Evolutionary conservation across 2,329 filamentous ascomycete species (phyloP), one percentile per base, ranked within the genome.

Genomic region (Magnaporthiopsis poae): DNA sequence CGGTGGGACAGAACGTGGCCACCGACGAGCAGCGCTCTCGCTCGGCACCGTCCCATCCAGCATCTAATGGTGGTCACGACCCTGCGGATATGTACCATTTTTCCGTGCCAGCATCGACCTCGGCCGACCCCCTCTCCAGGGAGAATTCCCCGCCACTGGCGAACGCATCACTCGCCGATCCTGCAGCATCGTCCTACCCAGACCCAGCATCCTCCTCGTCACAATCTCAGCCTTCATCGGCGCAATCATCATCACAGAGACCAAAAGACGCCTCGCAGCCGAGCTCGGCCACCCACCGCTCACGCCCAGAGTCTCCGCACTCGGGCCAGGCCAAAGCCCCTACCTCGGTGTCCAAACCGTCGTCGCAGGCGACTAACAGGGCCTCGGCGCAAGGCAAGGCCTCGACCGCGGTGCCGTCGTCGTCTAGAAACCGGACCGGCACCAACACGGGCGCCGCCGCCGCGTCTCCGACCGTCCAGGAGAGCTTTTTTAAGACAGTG

Each of bases 401-500:
- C 21, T 64, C 71, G 73, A 68, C 25, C 68, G 70, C 64, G 29
- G 68, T 73, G 35, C 69, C 72, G 39, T 71, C 75, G 31, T 64
- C 63, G 18, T 46, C 46, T 33, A 64, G 63, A 29, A 64, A 64
- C 9, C 68, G 71, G 11, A 68, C 71, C 27, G 76, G 74, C 66
- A 76, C 73, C 73, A 75, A 75, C 68, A 79, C 77, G 66, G 79
- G 71, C 72, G 80, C 76, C 31, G 67, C 76, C 63, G 70, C 77
- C 33, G 71, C 78, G 33, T 85, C 87, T 0, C 93, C 94, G 2
- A 92, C 93, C 0, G 95, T 96, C 0, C 95, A 99, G 76, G 95
- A 99, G 75, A 95, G 91, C 1, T 98, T 99, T 77, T 99, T 97
- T 84, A 98, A 98, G 76, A 91, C 92, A 4, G 89, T 98, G 11